Conservation (phyloP, 345 rosid genomes). For the Eucalyptus erythrocorys region DNA sequence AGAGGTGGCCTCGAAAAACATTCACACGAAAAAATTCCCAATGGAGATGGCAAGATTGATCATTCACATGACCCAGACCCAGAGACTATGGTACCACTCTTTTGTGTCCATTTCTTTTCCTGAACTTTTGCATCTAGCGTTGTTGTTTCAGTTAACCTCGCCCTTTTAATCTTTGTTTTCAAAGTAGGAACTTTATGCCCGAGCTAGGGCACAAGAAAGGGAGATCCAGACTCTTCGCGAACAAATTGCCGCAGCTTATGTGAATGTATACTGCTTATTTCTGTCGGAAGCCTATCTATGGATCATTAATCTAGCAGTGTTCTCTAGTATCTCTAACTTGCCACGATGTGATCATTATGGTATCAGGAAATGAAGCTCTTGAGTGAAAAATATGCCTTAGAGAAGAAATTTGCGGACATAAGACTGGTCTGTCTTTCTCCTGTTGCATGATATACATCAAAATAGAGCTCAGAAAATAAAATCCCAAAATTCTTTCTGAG, state of each 20-base stretch:
- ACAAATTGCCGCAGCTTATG: conserved; percentile 57
- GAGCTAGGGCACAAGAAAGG: conserved; percentile 47
- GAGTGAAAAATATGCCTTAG: conserved; percentile 66
- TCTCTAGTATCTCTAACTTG: neutral
- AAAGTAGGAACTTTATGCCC: conserved; percentile 51
- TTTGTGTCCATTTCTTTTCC: neutral
- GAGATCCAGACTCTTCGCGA: conserved; percentile 77
- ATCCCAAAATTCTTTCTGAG: neutral
- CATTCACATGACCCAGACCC: conserved; percentile 37
- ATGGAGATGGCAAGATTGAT: conserved; percentile 21
- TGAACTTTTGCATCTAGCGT: neutral
- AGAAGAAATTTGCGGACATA: conserved; percentile 85
- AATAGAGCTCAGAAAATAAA: neutral
- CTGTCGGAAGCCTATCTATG: neutral
- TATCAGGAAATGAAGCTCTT: conserved; percentile 77
- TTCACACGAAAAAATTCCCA: conserved; percentile 22
- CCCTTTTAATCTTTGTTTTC: conserved; percentile 4
- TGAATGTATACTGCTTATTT: conserved; percentile 35
- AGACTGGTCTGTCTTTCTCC: conserved; percentile 57
- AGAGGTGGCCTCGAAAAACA: conserved; percentile 26
- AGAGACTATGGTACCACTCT: conserved; percentile 55
- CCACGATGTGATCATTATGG: neutral
- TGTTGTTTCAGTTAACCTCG: neutral
- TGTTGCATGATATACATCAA: neutral
- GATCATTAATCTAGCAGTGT: neutral